phyloP scores from a whole-genome alignment of 1,284 basidiomycete genomes.

The Boletus smithii region DNA sequence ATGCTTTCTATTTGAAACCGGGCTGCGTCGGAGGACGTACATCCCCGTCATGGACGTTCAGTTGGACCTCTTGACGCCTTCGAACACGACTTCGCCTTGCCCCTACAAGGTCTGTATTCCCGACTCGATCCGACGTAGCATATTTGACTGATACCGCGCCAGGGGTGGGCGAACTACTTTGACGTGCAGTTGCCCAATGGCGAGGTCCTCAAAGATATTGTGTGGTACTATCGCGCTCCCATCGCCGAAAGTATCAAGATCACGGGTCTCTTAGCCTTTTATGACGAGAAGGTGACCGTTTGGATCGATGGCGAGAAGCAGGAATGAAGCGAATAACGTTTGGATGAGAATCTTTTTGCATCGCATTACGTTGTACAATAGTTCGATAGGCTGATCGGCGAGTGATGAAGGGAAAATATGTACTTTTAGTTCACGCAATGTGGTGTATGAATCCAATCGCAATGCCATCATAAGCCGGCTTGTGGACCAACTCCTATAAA shows the following conservation, averaged over 20 bases:
- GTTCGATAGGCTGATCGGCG: too few relatives aligned
- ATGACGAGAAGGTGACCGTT: constrained; percentile 65
- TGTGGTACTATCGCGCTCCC: constrained; percentile 62
- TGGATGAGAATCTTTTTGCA: neutral
- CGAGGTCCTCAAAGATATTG: constrained; percentile 45
- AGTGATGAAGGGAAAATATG: neutral
- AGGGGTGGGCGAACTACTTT: constrained; percentile 64
- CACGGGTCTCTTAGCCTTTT: constrained; percentile 56
- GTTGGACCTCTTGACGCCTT: constrained; percentile 48
- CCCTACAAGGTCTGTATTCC: constrained; percentile 56
- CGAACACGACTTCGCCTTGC: constrained; percentile 47
- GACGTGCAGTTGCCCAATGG: constrained; percentile 46
- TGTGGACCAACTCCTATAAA: constrained; percentile 13
- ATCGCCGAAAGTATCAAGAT: constrained; percentile 49
- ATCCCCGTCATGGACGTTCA: constrained; percentile 56
- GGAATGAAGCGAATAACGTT: constrained; percentile 11
- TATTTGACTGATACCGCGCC: constrained; percentile 2
- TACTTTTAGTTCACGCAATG: neutral
- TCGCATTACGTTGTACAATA: constrained; percentile 10
- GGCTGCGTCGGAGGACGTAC: constrained; percentile 55
- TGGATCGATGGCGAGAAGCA: constrained; percentile 60
- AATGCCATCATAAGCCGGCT: constrained; percentile 17
- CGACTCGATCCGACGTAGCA: neutral
- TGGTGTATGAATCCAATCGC: constrained; percentile 4
- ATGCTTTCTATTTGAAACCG: constrained; percentile 56